A percentile compares a stretch with the other conserved stretches of the same genome.
Evolutionary conservation across 306 rosid species (phyloP).

Genomic region (Oxytropis ochrocephala): DNA sequence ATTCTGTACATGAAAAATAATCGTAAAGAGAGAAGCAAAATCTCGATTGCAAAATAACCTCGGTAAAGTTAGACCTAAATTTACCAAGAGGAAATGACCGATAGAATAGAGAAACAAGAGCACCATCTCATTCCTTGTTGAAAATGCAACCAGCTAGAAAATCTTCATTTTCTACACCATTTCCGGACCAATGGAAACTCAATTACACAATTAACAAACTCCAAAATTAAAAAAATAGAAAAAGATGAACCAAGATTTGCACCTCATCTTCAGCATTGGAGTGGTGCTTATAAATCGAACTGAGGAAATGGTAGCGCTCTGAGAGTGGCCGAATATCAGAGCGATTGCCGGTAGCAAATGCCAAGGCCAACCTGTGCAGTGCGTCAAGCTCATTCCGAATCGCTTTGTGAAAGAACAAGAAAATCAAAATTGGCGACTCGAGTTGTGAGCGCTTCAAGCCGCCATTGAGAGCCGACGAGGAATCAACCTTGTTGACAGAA

Average conservation of each 20-base stretch:
- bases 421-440: constrained; percentile 83
- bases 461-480: constrained; percentile 46
- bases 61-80: constrained; percentile 22
- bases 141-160: constrained; percentile 9
- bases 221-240: not conserved
- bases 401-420: constrained; percentile 81
- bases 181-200: not conserved
- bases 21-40: not conserved
- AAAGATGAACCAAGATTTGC: constrained; percentile 12
- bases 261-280: constrained; percentile 99
- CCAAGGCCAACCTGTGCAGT: constrained; percentile 76
- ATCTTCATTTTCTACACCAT: not conserved
- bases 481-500: constrained; percentile 57
- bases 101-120: constrained; percentile 8
- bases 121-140: not conserved
- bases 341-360: constrained; percentile 73
- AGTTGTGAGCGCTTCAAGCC: constrained; percentile 42
- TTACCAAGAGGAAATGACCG: not conserved
- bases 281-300: constrained; percentile 85
- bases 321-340: constrained; percentile 63
- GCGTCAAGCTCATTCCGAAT: constrained; percentile 86
- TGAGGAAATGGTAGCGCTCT: constrained; percentile 74
- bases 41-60: not conserved
- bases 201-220: not conserved
- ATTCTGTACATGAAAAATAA: not conserved